Evolutionary conservation across 441 rosid genomes (phyloP), one percentile per base, ranked within the genome.

Genomic region (Gossypium davidsonii): DNA sequence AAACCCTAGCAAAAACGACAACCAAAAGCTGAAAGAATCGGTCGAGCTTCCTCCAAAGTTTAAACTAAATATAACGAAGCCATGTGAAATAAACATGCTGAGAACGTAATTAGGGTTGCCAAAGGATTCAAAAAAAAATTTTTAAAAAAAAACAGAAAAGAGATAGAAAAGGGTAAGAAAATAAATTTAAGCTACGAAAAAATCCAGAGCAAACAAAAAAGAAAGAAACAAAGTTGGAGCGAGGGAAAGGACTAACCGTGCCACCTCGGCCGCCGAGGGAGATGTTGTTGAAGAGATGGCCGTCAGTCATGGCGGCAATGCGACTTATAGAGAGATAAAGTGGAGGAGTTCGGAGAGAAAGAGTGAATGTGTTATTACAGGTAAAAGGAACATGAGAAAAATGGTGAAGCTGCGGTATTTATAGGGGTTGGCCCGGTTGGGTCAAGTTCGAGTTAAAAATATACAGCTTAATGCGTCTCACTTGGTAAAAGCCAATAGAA

Each of bases 211-310:
- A 42, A 14, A 6, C 17, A 1, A 11, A 39, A 39, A 12, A 15
- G n/a, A 57, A 14, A n/a, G 57, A 37, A 37, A 42, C 14, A 14
- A n/a, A 26, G 37, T 39, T 64, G 15, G 17, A 64, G 14, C 28
- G 17, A 42, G 52, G 11, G 10, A 12, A 1, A 5, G 63, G 26
- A 37, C 52, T 64, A 14, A 64, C 69, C 31, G 17, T 42, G 52
- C 69, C 69, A 1, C 69, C 69, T 64, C 69, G 52, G 17, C 69
- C 69, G 17, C 69, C 52, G 28, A 64, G 69, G 31, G 53, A 64
- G 31, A 64, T 64, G 11, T 64, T 64, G 11, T 64, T 64, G 69
- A 64, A 64, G 18, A 64, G 69, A 42, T 64, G 69, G 52, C 52
- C 69, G 31, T 64, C 52, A 7, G 52, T 42, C 69, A 64, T 64